phyloP scores from a whole-genome alignment of 345 rosid species.

The Carallia pectinifolia region DNA sequence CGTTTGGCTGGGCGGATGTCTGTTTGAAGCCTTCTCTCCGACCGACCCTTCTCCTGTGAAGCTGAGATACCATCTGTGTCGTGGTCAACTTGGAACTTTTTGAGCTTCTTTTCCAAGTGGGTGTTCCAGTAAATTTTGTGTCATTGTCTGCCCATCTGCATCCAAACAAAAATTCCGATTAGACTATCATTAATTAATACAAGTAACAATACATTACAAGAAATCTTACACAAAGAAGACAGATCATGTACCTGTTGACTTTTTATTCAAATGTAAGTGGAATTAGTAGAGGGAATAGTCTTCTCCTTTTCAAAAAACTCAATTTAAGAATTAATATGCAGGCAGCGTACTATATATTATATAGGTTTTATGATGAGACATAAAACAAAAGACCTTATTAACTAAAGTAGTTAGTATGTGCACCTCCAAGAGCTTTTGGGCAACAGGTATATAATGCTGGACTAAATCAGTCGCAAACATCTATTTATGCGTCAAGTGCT shows the following conservation, averaged over 20 bases:
- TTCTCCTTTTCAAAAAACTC: too few species aligned
- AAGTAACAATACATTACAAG: neutral
- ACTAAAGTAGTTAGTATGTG: too few species aligned
- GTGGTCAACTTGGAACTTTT: conserved; percentile 44
- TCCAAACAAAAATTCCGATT: neutral
- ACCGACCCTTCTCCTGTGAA: conserved; percentile 54
- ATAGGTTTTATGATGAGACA: too few species aligned
- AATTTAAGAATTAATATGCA: too few species aligned
- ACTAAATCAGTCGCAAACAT: conserved; percentile 18
- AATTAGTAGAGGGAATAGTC: too few species aligned
- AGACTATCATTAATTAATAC: neutral
- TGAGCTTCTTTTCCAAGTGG: conserved; percentile 76
- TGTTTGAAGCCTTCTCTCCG: conserved; percentile 87
- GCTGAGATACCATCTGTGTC: conserved; percentile 37
- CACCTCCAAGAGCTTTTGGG: conserved; percentile 1
- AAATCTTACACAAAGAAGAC: neutral
- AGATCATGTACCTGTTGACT: neutral
- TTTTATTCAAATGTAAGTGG: too few species aligned
- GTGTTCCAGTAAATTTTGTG: conserved; percentile 91
- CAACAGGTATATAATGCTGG: neutral
- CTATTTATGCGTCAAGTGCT: conserved; percentile 54
- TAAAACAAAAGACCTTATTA: too few species aligned
- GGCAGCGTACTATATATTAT: too few species aligned
- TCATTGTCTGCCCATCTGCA: conserved; percentile 97
- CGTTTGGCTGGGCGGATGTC: conserved; percentile 80